phyloP scores from a whole-genome alignment of 192 early-diverging fungal species.

The Gigaspora rosea region DNA sequence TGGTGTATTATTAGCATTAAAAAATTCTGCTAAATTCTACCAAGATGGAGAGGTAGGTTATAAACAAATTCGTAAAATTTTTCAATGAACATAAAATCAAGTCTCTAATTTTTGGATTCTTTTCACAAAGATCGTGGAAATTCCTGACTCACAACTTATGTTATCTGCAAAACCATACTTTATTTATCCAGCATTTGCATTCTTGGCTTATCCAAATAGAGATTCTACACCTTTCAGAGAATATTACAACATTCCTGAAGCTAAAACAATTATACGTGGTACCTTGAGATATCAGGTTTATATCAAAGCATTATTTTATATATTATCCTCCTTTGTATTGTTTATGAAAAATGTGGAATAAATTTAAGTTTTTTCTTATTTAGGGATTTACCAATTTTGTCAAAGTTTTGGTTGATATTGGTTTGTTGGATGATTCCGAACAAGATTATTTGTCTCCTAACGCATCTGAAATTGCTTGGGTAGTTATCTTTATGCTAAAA shows the following conservation, averaged over 20 bases:
- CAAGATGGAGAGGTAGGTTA: conserved; percentile 78
- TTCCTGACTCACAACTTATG: conserved; percentile 86
- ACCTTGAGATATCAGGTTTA: conserved; percentile 83
- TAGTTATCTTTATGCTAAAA: conserved; percentile 13
- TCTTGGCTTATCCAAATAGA: conserved; percentile 96
- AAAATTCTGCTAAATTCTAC: conserved; percentile 91
- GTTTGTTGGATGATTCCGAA: conserved; percentile 81
- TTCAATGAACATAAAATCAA: too few relatives aligned
- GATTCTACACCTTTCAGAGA: conserved; percentile 94
- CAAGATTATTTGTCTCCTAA: conserved; percentile 59
- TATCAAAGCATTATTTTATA: not conserved
- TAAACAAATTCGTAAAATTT: not conserved
- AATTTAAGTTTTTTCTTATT: not conserved
- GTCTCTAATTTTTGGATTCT: not conserved
- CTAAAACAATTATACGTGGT: conserved; percentile 89
- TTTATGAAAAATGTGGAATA: not conserved
- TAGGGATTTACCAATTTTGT: conserved; percentile 93
- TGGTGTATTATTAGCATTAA: conserved; percentile 94
- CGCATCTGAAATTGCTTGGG: conserved; percentile 73
- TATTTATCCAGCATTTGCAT: conserved; percentile 94
- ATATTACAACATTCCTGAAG: conserved; percentile 94
- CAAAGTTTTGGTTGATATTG: conserved; percentile 91
- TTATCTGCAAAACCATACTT: conserved; percentile 82
- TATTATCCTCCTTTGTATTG: not conserved
- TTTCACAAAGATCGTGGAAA: conserved; percentile 61